Conservation (phyloP, 768 basidiomycete genomes). For the Termitomyces sp. region DNA sequence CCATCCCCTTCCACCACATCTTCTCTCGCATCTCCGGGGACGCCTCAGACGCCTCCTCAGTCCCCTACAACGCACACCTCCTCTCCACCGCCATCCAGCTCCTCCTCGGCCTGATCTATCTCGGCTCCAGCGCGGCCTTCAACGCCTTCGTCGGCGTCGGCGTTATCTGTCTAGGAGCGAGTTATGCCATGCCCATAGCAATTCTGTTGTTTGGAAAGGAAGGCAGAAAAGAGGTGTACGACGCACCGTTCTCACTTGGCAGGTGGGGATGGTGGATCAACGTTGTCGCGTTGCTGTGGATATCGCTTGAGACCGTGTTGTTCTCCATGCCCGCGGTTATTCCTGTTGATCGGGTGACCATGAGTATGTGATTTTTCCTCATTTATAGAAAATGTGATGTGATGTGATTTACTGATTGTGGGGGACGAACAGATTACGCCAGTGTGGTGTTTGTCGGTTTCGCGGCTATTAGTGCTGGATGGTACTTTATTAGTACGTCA, state of each 20-base stretch:
- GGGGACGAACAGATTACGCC: conserved; percentile 50
- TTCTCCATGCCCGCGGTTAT: conserved; percentile 66
- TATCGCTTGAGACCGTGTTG: conserved; percentile 53
- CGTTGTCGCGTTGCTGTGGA: conserved; percentile 51
- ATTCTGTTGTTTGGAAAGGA: conserved; percentile 36
- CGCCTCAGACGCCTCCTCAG: conserved; percentile 30
- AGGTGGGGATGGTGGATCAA: conserved; percentile 42
- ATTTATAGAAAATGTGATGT: not conserved
- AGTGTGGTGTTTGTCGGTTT: conserved; percentile 66
- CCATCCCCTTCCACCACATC: conserved; percentile 46
- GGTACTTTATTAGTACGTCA: conserved; percentile 54
- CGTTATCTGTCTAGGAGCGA: conserved; percentile 61
- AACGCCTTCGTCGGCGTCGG: conserved; percentile 66
- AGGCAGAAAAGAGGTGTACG: conserved; percentile 36
- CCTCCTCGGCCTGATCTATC: conserved; percentile 56
- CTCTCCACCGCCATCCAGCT: conserved; percentile 55
- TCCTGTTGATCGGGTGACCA: conserved; percentile 36
- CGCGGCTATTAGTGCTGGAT: conserved; percentile 47
- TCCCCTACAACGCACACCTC: conserved; percentile 57
- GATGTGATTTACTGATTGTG: not conserved
- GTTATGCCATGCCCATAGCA: conserved; percentile 57
- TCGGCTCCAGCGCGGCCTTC: conserved; percentile 59
- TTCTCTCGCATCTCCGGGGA: conserved; percentile 43
- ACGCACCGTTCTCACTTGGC: conserved; percentile 49
- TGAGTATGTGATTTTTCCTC: not conserved